Percentiles rank a stretch among this genome's conserved stretches.
Evolutionary conservation across 1,284 basidiomycete genomes (phyloP).

Genomic region (Albatrellus sp.): DNA sequence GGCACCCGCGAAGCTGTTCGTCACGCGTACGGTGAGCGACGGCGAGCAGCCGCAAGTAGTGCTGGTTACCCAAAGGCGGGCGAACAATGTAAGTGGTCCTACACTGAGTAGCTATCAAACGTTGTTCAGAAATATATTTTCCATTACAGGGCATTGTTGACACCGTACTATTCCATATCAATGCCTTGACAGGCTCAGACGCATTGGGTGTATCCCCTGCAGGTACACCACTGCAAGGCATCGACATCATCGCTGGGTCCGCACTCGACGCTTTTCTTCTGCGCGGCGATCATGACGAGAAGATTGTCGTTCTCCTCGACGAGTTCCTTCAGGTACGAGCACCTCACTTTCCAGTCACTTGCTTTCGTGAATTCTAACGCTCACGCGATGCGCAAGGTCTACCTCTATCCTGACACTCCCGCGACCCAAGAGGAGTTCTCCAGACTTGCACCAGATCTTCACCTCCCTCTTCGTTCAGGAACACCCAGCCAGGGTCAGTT

Average conservation of each 20-base stretch:
- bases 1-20: constrained; percentile 45
- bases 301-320: constrained; percentile 51
- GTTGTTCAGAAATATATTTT: constrained; percentile 1
- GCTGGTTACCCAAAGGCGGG: constrained; percentile 45
- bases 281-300: constrained; percentile 21
- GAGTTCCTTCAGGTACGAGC: constrained; percentile 46
- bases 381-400: constrained; percentile 25
- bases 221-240: constrained; percentile 35
- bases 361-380: not conserved
- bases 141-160: constrained; percentile 38
- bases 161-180: constrained; percentile 68
- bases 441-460: constrained; percentile 28
- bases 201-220: constrained; percentile 17
- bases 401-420: constrained; percentile 51
- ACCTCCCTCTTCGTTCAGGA: constrained; percentile 43
- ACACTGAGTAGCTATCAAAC: constrained; percentile 3
- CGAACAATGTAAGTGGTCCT: constrained; percentile 39
- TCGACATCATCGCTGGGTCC: constrained; percentile 46
- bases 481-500: constrained; percentile 29
- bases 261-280: constrained; percentile 47
- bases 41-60: constrained; percentile 42
- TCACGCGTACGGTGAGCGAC: constrained; percentile 36
- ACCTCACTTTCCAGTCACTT: not conserved
- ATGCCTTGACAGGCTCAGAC: constrained; percentile 67
- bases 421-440: constrained; percentile 29